Percentiles rank a stretch among this genome's conserved stretches.
phyloP scores from a whole-genome alignment of 345 rosid species.

The Streptanthus diversifolius region DNA sequence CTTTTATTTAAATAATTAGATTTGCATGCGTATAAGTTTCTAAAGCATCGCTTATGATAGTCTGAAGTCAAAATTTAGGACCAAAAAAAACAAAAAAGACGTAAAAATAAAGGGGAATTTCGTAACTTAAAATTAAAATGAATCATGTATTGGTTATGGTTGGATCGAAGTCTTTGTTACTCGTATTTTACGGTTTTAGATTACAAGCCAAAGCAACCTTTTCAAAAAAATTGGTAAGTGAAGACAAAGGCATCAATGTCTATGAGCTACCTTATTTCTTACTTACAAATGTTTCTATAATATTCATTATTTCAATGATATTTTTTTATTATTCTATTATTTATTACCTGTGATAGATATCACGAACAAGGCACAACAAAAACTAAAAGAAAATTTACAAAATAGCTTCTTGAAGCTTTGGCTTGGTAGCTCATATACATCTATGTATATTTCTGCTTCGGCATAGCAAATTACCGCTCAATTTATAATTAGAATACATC shows the following conservation, averaged over 20 bases:
- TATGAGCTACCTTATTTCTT: conserved; percentile 3
- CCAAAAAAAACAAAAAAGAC: neutral
- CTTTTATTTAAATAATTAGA: neutral
- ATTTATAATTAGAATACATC: neutral
- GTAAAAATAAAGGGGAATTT: neutral
- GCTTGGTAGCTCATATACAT: neutral
- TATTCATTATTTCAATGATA: neutral
- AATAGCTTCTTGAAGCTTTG: neutral
- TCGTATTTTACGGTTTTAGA: conserved; percentile 12
- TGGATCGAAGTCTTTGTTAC: conserved; percentile 16
- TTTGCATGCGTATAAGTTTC: conserved; percentile 1
- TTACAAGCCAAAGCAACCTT: conserved; percentile 15
- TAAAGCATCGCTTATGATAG: neutral
- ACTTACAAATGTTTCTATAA: neutral
- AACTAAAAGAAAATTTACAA: neutral
- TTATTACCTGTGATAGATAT: neutral
- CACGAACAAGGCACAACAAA: neutral
- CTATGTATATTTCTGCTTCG: neutral
- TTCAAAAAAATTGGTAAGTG: neutral
- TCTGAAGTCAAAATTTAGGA: neutral
- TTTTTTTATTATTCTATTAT: neutral
- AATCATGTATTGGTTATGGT: neutral
- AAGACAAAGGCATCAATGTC: conserved; percentile 1
- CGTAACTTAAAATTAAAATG: neutral
- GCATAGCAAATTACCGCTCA: neutral